Percentiles rank a stretch among this genome's conserved stretches.
These are phyloP conservation scores for Fusarium sp. DNA, from an alignment of 2,329 filamentous ascomycete species.

Conservation along the genomic window DNA sequence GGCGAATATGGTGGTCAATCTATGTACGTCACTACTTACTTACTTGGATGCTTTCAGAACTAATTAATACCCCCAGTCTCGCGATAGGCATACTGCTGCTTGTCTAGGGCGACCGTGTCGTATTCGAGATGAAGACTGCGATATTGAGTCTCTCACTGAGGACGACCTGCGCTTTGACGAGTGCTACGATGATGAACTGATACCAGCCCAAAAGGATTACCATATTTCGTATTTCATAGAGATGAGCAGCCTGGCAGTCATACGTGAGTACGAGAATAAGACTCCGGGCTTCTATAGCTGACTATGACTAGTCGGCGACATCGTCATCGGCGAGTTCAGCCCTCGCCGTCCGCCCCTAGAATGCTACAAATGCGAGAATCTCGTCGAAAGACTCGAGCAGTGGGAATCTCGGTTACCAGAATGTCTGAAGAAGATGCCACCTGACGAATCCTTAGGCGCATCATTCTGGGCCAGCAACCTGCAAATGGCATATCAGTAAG, in stretches of 20 bases:
- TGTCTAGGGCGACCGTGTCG: slow-evolving; percentile 26
- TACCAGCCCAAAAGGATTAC: slow-evolving; percentile 10
- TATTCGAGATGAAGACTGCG: slow-evolving; percentile 36
- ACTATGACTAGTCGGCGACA: slow-evolving; percentile 22
- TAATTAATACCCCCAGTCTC: neutral
- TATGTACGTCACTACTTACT: slow-evolving; percentile 9
- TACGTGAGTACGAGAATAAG: neutral
- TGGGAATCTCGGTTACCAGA: slow-evolving; percentile 19
- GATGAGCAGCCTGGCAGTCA: slow-evolving; percentile 10
- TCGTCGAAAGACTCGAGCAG: neutral
- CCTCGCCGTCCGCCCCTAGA: slow-evolving; percentile 10
- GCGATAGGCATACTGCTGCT: slow-evolving; percentile 30
- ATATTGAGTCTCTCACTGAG: slow-evolving; percentile 17
- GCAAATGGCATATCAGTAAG: slow-evolving; percentile 34
- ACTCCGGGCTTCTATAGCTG: rapidly evolving
- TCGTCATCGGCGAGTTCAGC: slow-evolving; percentile 34
- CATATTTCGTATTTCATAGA: slow-evolving; percentile 27
- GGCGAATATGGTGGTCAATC: slow-evolving; percentile 36
- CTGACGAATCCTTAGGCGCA: slow-evolving; percentile 12
- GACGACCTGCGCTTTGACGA: slow-evolving; percentile 26
- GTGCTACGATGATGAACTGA: neutral
- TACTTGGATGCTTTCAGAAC: no score
- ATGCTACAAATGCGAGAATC: neutral
- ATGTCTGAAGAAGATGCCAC: slow-evolving; percentile 1
- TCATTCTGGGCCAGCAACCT: slow-evolving; percentile 30